phyloP scores from a whole-genome alignment of 2,329 filamentous ascomycete genomes.

The Trichoderma aggressivum region DNA sequence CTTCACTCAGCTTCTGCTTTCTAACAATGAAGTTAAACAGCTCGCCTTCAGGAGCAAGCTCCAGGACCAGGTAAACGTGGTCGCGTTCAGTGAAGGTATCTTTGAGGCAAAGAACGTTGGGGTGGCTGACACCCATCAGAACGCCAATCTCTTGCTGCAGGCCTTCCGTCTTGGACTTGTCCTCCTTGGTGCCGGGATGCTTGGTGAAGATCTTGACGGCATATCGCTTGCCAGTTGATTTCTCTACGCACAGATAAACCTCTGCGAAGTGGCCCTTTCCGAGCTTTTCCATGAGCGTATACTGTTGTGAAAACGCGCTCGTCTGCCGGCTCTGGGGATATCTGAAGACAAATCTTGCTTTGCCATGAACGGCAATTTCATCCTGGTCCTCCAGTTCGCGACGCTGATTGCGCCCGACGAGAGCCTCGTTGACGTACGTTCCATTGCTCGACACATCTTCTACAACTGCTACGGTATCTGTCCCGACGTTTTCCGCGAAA shows the following conservation, averaged over 20 bases:
- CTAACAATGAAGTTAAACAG: conserved; percentile 93
- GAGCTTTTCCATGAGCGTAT: conserved; percentile 76
- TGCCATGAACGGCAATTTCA: conserved; percentile 81
- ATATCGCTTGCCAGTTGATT: conserved; percentile 73
- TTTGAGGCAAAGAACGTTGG: conserved; percentile 87
- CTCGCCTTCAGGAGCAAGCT: conserved; percentile 88
- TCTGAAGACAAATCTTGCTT: conserved; percentile 84
- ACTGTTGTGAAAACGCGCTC: conserved; percentile 81
- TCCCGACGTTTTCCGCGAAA: conserved; percentile 58
- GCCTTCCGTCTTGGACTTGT: conserved; percentile 78
- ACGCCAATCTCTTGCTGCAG: conserved; percentile 95
- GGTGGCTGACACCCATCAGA: conserved; percentile 94
- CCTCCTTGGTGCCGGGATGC: conserved; percentile 68
- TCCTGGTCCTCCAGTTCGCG: conserved; percentile 86
- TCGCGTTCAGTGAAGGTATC: conserved; percentile 92
- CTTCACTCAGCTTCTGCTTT: conserved; percentile 83
- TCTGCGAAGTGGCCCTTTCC: conserved; percentile 95
- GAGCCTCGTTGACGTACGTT: conserved; percentile 89
- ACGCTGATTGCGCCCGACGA: conserved; percentile 88
- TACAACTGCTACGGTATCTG: conserved; percentile 66
- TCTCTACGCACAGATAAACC: conserved; percentile 87
- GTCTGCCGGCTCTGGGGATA: conserved; percentile 75
- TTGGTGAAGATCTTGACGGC: conserved; percentile 96
- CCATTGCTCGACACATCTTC: conserved; percentile 96
- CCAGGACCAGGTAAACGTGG: conserved; percentile 85